Conservation (phyloP, 768 basidiomycete genomes). For the Mycena crocata region DNA sequence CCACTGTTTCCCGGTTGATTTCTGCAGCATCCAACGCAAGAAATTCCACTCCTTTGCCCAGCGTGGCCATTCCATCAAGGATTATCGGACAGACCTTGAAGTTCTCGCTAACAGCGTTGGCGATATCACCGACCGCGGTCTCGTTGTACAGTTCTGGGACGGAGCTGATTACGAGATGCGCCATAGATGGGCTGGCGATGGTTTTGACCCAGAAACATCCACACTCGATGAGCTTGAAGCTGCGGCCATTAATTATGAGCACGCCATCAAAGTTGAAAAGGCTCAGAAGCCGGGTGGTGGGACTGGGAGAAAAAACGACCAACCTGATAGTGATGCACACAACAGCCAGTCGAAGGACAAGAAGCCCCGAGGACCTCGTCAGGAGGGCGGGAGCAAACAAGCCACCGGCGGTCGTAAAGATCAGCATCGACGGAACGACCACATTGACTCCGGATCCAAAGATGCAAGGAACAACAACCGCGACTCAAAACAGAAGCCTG, state of each 20-base stretch:
- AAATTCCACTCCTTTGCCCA: conserved; percentile 29
- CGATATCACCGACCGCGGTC: conserved; percentile 14
- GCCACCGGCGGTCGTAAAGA: neutral
- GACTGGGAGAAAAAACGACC: neutral
- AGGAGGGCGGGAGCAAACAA: conserved; percentile 20
- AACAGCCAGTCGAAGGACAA: neutral
- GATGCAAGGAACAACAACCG: neutral
- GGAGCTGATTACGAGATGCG: conserved; percentile 20
- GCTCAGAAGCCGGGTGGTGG: neutral
- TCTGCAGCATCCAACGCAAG: conserved; percentile 26
- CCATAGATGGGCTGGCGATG: conserved; percentile 16
- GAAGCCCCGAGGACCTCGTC: neutral
- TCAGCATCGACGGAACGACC: neutral
- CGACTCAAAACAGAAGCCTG: neutral
- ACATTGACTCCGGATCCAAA: neutral
- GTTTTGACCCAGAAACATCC: conserved; percentile 21
- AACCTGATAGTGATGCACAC: neutral
- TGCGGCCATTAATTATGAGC: conserved; percentile 20
- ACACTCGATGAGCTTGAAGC: neutral
- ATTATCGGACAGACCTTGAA: conserved; percentile 19
- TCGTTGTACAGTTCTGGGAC: conserved; percentile 29
- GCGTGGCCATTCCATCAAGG: conserved; percentile 17
- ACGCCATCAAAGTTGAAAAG: conserved; percentile 3
- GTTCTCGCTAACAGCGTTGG: conserved; percentile 26
- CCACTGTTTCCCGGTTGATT: conserved; percentile 30